phyloP scores from a whole-genome alignment of 2,329 filamentous ascomycete genomes.

The Stachybotrys elegans region DNA sequence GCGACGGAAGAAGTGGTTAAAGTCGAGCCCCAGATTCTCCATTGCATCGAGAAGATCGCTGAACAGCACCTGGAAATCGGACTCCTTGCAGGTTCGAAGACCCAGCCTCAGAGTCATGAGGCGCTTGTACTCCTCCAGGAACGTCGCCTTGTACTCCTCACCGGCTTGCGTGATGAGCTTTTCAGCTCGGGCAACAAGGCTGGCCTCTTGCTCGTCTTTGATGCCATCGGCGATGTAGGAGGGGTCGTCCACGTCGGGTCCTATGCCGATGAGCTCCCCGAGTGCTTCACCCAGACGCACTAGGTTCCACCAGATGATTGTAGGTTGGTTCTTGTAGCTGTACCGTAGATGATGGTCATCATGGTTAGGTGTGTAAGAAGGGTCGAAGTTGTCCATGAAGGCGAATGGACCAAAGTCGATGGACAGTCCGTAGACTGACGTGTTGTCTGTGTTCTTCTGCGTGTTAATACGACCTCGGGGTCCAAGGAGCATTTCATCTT shows the following conservation, averaged over 20 bases:
- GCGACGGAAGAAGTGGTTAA: slow-evolving; percentile 87
- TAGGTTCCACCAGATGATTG: slow-evolving; percentile 98
- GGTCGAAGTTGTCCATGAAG: slow-evolving; percentile 96
- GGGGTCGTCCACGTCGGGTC: slow-evolving; percentile 63
- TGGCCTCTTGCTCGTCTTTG: slow-evolving; percentile 52
- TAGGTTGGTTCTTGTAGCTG: slow-evolving; percentile 88
- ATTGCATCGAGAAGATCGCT: slow-evolving; percentile 78
- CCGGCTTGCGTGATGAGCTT: slow-evolving; percentile 73
- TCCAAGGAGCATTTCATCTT: slow-evolving; percentile 9
- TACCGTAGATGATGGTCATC: slow-evolving; percentile 87
- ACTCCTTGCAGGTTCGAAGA: slow-evolving; percentile 60
- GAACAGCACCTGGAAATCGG: slow-evolving; percentile 76
- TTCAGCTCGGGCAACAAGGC: slow-evolving; percentile 76
- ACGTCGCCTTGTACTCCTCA: slow-evolving; percentile 84
- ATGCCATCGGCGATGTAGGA: slow-evolving; percentile 71
- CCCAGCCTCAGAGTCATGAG: slow-evolving; percentile 80
- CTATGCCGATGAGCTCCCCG: slow-evolving; percentile 82
- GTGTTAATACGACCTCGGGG: slow-evolving; percentile 13
- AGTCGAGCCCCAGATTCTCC: slow-evolving; percentile 80
- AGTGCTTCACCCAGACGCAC: slow-evolving; percentile 85
- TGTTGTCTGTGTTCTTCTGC: slow-evolving; percentile 83
- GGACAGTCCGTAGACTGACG: slow-evolving; percentile 79
- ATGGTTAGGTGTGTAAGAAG: slow-evolving; percentile 91
- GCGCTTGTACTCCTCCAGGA: slow-evolving; percentile 82
- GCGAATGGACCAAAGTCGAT: slow-evolving; percentile 97